Percentiles rank a stretch among this genome's conserved stretches.
Evolutionary conservation across 2,329 filamentous ascomycete species (phyloP).

Genomic region (Plenodomus biglobosus): DNA sequence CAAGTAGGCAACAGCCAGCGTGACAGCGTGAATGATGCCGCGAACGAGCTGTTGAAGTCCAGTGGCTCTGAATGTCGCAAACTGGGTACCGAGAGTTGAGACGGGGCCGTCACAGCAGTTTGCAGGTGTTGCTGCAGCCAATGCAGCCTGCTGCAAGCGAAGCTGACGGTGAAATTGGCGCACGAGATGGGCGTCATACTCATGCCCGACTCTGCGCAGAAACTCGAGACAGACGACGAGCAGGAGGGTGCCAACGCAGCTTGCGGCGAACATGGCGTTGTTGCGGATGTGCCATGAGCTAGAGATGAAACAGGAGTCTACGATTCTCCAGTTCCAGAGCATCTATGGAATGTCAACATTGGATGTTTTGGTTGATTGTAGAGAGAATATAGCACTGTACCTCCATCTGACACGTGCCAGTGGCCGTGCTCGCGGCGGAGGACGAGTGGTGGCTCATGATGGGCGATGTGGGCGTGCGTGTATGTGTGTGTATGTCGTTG

Average conservation of each 20-base stretch:
- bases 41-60: slow-evolving; percentile 66
- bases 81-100: slow-evolving; percentile 24
- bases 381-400: slow-evolving; percentile 19
- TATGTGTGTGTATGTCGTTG: slow-evolving; percentile 1
- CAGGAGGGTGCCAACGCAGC: slow-evolving; percentile 75
- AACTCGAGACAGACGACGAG: slow-evolving; percentile 73
- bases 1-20: slow-evolving; percentile 76
- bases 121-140: slow-evolving; percentile 18
- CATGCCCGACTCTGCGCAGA: slow-evolving; percentile 68
- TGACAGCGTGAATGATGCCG: slow-evolving; percentile 67
- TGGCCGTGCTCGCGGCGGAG: slow-evolving; percentile 15
- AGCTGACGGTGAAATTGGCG: slow-evolving; percentile 51
- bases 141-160: slow-evolving; percentile 26
- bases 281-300: slow-evolving; percentile 69
- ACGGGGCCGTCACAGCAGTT: slow-evolving; percentile 31
- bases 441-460: slow-evolving; percentile 17
- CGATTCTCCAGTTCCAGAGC: slow-evolving; percentile 78
- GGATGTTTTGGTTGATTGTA: neutral
- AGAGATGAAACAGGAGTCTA: slow-evolving; percentile 72
- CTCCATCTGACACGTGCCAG: slow-evolving; percentile 44
- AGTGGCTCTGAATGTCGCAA: slow-evolving; percentile 54
- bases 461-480: slow-evolving; percentile 2
- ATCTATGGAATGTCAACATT: slow-evolving; percentile 57
- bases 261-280: slow-evolving; percentile 72
- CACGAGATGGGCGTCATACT: slow-evolving; percentile 70